phyloP scores from a whole-genome alignment of 1,284 basidiomycete species.

The Microbotryum silenes-acaulis region DNA sequence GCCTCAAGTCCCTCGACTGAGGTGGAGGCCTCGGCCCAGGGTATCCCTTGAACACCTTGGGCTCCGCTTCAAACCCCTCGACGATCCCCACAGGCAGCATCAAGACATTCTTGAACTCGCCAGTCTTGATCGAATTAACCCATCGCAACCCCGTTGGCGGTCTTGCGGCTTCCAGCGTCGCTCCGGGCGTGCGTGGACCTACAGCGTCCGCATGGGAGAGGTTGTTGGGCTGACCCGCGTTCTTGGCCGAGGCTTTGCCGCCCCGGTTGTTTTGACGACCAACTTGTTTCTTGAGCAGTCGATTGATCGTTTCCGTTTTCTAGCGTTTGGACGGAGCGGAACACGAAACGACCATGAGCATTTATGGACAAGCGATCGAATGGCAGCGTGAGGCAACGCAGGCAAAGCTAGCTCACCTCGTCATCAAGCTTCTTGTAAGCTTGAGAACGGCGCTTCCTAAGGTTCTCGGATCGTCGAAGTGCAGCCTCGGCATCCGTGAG shows the following conservation, averaged over 20 bases:
- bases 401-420: constrained; percentile 9
- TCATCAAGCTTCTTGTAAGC: constrained; percentile 31
- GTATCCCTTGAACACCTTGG: too few relatives aligned
- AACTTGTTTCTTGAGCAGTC: constrained; percentile 31
- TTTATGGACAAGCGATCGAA: background rate
- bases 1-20: too few relatives aligned
- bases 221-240: constrained; percentile 13
- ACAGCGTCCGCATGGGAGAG: constrained; percentile 8
- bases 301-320: constrained; percentile 33
- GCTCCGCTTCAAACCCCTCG: too few relatives aligned
- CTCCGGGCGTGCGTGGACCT: background rate
- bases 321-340: background rate
- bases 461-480: constrained; percentile 17
- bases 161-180: background rate
- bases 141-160: constrained; percentile 17
- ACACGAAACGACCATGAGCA: background rate
- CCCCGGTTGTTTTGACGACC: constrained; percentile 10
- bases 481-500: constrained; percentile 25
- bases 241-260: background rate
- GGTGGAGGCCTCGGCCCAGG: too few relatives aligned
- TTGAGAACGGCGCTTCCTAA: constrained; percentile 23
- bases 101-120: background rate
- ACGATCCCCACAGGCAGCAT: too few relatives aligned
- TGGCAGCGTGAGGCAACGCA: background rate
- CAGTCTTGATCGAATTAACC: constrained; percentile 12